Evolutionary conservation across 202 grass and related monocot genomes (phyloP), one percentile per base, ranked within the genome.

Genomic region (Carex sylvatica): DNA sequence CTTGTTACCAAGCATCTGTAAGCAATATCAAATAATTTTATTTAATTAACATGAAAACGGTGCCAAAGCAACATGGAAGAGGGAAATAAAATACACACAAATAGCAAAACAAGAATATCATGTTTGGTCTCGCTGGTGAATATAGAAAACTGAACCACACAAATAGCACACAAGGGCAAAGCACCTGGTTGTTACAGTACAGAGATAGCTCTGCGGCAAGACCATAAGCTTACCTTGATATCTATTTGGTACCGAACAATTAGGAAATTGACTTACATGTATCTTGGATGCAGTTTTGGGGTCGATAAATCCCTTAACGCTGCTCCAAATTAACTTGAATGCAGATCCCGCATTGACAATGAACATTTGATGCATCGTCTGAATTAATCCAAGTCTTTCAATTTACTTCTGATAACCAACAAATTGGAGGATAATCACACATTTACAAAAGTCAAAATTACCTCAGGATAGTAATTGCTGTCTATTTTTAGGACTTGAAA

Each of bases 321-420:
- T 97, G 78, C 90, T 97, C 94, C 94, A 97, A 56, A 97, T 90
- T 65, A 87, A 63, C 88, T 97, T 97, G 80, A 97, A 97, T 56
- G 91, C 90, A 86, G 53, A 86, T 22, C 94, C 91, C 3, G 91
- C 94, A 65, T 97, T 97, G 62, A 97, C 88, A 0, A 97, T 91
- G 60, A 97, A 97, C 94, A 97, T 97, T 90, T 97, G 94, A 80
- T 97, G 91, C 55, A 97, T 77, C 16, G 94, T 97, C 94, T 97
- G 88, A 74, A 89, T 53, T 82, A 52, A 70, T 69, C 2, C 13
- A 82, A 56, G 28, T n/a, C 14, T 33, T 55, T 67, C 23, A 55
- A 51, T 76, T 53, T 53, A 65, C 44, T 33, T 69, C 22, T 47
- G 30, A 82, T 69, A 53, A 70, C 70, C 13, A 55, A 53, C 6